These are phyloP conservation scores for Oemleria cerasiformis DNA, from an alignment of 306 rosid genomes.

Conservation along the genomic window DNA sequence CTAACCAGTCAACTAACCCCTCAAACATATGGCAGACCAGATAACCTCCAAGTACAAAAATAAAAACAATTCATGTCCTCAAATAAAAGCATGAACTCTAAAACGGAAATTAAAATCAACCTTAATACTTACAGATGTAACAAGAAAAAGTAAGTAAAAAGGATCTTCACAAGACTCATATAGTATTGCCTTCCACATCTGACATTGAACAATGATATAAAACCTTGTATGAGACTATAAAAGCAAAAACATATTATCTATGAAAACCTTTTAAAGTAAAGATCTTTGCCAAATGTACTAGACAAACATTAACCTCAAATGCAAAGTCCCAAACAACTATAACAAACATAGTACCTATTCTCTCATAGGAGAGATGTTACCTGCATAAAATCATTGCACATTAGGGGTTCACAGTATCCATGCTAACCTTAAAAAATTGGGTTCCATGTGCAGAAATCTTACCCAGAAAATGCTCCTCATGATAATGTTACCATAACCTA, in stretches of 20 bases:
- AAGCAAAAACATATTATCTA: not conserved
- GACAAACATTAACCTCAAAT: not conserved
- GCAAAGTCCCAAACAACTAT: not conserved
- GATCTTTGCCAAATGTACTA: not conserved
- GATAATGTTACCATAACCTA: constrained; percentile 1
- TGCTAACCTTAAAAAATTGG: not conserved
- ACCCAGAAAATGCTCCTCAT: not conserved
- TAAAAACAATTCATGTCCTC: too few relatives aligned
- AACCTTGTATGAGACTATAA: not conserved
- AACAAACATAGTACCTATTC: constrained; percentile 1
- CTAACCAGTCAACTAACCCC: too few relatives aligned
- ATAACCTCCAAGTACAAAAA: not conserved
- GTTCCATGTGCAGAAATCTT: not conserved
- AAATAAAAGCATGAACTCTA: not conserved
- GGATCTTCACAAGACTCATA: not conserved
- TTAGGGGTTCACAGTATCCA: not conserved
- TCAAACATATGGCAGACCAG: too few relatives aligned
- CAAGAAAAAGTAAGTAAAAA: not conserved
- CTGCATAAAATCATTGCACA: not conserved
- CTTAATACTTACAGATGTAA: not conserved
- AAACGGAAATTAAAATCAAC: not conserved
- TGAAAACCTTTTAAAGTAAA: too few relatives aligned
- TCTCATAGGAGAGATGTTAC: not conserved
- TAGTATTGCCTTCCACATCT: not conserved
- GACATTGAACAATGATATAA: not conserved